Evolutionary conservation across 2,329 filamentous ascomycete genomes (phyloP).

Genomic region (Lanzia echinophila): DNA sequence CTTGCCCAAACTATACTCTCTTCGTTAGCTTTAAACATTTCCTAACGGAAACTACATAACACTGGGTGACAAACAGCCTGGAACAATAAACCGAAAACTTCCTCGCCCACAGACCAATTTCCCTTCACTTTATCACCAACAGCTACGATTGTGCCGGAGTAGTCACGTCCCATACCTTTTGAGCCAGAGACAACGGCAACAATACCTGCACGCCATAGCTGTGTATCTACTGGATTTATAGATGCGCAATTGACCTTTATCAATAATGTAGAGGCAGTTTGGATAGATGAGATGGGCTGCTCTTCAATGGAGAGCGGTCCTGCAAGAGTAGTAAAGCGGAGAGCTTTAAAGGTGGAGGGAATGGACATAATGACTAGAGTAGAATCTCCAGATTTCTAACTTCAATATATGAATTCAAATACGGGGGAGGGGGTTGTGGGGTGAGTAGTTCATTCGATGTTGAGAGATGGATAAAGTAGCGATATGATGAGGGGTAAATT

Average conservation of each 20-base stretch:
- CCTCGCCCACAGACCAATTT: slow-evolving; percentile 31
- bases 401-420: not conserved
- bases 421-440: slow-evolving; percentile 1
- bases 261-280: slow-evolving; percentile 21
- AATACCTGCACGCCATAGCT: slow-evolving; percentile 24
- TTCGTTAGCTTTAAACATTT: not conserved
- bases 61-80: slow-evolving; percentile 17
- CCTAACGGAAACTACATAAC: no score
- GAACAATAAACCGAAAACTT: slow-evolving; percentile 31
- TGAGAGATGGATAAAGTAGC: not conserved
- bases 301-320: slow-evolving; percentile 19
- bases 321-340: slow-evolving; percentile 17
- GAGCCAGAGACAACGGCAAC: slow-evolving; percentile 23
- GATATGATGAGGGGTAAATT: no score
- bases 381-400: not conserved
- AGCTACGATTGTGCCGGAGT: slow-evolving; percentile 29
- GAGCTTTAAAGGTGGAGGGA: slow-evolving; percentile 3
- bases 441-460: not conserved
- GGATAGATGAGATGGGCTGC: slow-evolving; percentile 18
- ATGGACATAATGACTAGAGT: not conserved
- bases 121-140: slow-evolving; percentile 30
- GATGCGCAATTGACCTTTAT: slow-evolving; percentile 27
- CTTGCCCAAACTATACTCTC: slow-evolving; percentile 22
- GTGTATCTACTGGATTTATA: slow-evolving; percentile 28
- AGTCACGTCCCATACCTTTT: slow-evolving; percentile 28